Evolutionary conservation across 2,329 filamentous ascomycete species (phyloP).

Genomic region (Xylaria hypoxylon): DNA sequence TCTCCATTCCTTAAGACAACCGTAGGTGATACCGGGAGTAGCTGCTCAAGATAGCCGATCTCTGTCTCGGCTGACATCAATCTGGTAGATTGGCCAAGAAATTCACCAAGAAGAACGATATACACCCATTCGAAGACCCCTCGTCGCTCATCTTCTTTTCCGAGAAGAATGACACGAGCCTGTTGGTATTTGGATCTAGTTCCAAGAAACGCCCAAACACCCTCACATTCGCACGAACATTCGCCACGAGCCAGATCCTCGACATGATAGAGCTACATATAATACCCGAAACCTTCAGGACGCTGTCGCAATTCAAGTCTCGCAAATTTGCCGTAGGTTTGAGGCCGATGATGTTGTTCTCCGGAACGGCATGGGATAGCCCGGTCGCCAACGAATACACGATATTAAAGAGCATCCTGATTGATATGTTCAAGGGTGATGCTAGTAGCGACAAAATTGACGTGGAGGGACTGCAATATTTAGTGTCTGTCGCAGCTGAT

Average conservation of each 20-base stretch:
- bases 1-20: constrained; percentile 84
- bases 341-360: constrained; percentile 91
- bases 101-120: constrained; percentile 96
- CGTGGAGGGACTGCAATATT: constrained; percentile 93
- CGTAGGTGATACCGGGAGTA: constrained; percentile 63
- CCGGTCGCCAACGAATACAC: constrained; percentile 83
- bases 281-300: constrained; percentile 77
- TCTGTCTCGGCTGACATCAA: neutral
- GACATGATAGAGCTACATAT: constrained; percentile 96
- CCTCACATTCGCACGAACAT: constrained; percentile 84
- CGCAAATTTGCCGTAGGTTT: constrained; percentile 82
- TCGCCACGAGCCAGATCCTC: constrained; percentile 80
- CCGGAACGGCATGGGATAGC: constrained; percentile 87
- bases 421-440: constrained; percentile 92
- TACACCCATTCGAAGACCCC: constrained; percentile 93
- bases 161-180: constrained; percentile 91
- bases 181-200: constrained; percentile 85
- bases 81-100: constrained; percentile 73
- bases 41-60: neutral
- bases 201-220: constrained; percentile 96
- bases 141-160: constrained; percentile 93
- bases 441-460: constrained; percentile 82
- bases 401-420: constrained; percentile 85
- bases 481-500: constrained; percentile 83
- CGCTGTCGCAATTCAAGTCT: constrained; percentile 79